Evolutionary conservation across 2,329 filamentous ascomycete species (phyloP), one percentile per base, ranked within the genome.

Genomic region (Chaetomiaceae sp.): DNA sequence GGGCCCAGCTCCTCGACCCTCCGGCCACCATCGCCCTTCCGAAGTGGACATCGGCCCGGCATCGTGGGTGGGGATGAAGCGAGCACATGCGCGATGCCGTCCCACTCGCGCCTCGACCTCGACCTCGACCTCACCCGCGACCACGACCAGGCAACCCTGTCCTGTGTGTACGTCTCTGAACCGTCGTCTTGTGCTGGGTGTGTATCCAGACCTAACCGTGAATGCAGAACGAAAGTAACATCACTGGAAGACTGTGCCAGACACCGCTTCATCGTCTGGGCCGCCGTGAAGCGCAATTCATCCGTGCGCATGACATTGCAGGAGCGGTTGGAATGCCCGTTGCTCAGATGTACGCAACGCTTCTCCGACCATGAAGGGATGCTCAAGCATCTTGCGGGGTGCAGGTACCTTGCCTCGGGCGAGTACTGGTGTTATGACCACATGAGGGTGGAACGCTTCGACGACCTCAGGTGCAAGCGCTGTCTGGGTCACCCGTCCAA

Each of bases 371-470:
- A 81, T 58, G 77, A 80, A 62, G 55, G 68, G 50, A 78, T 81
- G 77, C 68, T 80, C 44, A 72, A 69, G 58, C 78, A 80, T 55
- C 66, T 81, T 9, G 72, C 74, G 51, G 64, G 63, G 34, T 79
- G 77, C 60, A 66, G 69, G 25, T 68, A 75, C 59, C 70, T 81
- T 27, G 62, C 68, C 21, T 69, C 69, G 3, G 74, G 75, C 51
- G 74, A 80, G 66, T 81, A 80, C 57, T 73, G 75, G 68, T 81
- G 77, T 60, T 79, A 76, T 60, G 73, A 79, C 33, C 78, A 78
- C 59, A 72, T 68, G 60, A 72, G 70, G 58, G 67, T 74, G 50
- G 77, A 81, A 61, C 68, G 69, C 33, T 78, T 79, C 62, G 73
- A 73, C 64, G 75, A 80, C 56, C 65, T 69, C 56, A 72, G 73